Evolutionary conservation across 441 rosid genomes (phyloP).

Genomic region (Euphorbia corollata): DNA sequence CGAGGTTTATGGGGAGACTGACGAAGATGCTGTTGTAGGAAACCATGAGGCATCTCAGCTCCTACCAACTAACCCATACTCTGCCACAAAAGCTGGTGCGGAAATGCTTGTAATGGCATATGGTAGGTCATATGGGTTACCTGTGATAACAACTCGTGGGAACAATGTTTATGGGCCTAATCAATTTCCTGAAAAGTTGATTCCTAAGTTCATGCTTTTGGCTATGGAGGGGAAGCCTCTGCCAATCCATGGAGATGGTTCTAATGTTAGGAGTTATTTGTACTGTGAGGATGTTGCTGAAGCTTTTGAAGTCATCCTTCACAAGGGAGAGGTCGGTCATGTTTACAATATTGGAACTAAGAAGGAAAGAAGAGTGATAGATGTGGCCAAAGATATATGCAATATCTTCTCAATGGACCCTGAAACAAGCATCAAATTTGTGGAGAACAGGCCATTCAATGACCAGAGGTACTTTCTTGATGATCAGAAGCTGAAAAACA

Average conservation of each 20-base stretch:
- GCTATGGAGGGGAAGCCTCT: slow-evolving; percentile 52
- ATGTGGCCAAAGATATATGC: slow-evolving; percentile 68
- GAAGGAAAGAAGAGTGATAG: slow-evolving; percentile 78
- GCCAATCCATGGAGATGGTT: slow-evolving; percentile 81
- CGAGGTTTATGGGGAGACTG: slow-evolving; percentile 49
- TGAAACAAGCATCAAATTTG: slow-evolving; percentile 57
- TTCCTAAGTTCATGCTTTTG: slow-evolving; percentile 42
- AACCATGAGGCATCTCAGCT: slow-evolving; percentile 48
- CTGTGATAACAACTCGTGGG: slow-evolving; percentile 48
- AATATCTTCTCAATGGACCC: slow-evolving; percentile 58
- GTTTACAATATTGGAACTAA: slow-evolving; percentile 77
- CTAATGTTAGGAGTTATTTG: slow-evolving; percentile 71
- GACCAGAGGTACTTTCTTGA: slow-evolving; percentile 84
- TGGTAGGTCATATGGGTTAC: slow-evolving; percentile 44
- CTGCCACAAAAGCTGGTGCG: slow-evolving; percentile 49
- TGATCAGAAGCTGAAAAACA: slow-evolving; percentile 65
- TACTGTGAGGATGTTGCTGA: slow-evolving; percentile 91
- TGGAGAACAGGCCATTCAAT: slow-evolving; percentile 78
- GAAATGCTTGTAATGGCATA: slow-evolving; percentile 55
- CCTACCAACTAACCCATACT: slow-evolving; percentile 44
- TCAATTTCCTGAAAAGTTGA: slow-evolving; percentile 45
- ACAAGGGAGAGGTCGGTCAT: slow-evolving; percentile 84
- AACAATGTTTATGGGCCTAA: slow-evolving; percentile 50
- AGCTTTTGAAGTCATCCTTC: slow-evolving; percentile 80
- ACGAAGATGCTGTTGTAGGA: slow-evolving; percentile 44